Percentiles rank a stretch among this genome's conserved stretches.
Conservation (phyloP, 306 rosid genomes). For the Luffa aegyptiaca region DNA sequence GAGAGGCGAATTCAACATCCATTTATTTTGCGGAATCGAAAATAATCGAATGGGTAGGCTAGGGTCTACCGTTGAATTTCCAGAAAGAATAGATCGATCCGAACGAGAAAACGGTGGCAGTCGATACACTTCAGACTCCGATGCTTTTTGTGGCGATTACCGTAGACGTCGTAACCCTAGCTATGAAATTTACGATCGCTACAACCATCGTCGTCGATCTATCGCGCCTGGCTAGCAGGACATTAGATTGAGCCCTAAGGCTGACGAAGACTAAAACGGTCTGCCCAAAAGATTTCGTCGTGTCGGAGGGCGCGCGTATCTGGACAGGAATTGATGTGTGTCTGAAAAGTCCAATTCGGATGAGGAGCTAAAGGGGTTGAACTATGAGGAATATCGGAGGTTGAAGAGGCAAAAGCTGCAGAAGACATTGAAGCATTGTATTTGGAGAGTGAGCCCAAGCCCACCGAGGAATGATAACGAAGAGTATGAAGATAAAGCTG, state of each 20-base stretch:
- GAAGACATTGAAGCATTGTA: no score
- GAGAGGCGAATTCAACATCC: background rate
- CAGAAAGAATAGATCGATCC: background rate
- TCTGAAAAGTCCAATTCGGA: no score
- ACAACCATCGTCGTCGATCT: conserved; percentile 21
- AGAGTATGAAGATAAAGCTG: no score
- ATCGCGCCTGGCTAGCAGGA: conserved; percentile 25
- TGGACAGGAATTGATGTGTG: no score
- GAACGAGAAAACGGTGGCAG: background rate
- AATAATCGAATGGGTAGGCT: background rate
- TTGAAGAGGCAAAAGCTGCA: no score
- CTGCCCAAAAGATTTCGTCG: no score
- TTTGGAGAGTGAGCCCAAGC: no score
- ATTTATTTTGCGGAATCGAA: background rate
- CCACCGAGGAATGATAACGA: no score
- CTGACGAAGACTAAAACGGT: background rate
- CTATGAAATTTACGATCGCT: conserved; percentile 21
- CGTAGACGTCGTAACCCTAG: no score
- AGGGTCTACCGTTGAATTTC: background rate
- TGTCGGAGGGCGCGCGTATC: no score
- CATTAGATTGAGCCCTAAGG: conserved; percentile 39
- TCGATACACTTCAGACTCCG: background rate
- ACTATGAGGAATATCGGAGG: no score
- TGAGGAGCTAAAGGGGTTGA: background rate
- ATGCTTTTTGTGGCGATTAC: no score